Percentiles rank a stretch among this genome's conserved stretches.
phyloP scores from a whole-genome alignment of 768 basidiomycete species.

The Strobilomyces dryophilus region DNA sequence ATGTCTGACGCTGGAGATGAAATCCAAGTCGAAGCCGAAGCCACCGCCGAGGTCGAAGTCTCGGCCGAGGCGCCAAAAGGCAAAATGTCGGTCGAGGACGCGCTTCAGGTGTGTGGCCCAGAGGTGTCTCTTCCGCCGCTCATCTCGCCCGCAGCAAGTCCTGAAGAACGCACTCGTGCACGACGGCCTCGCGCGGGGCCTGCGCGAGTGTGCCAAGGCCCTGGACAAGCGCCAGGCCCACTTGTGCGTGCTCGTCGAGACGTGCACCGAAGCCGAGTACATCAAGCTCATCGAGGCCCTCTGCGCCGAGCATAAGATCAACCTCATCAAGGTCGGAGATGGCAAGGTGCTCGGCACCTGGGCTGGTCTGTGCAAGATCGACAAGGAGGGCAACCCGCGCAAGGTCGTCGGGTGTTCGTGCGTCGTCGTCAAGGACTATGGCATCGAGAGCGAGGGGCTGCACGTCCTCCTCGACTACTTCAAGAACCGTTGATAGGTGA shows the following conservation, averaged over 20 bases:
- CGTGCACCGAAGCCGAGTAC: conserved; percentile 98
- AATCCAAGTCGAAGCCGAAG: conserved; percentile 35
- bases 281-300: conserved; percentile 99
- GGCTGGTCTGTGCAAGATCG: conserved; percentile 99
- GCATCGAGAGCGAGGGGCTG: conserved; percentile 90
- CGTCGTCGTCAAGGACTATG: conserved; percentile 98
- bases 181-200: conserved; percentile 96
- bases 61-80: conserved; percentile 89
- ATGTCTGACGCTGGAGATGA: conserved; percentile 98
- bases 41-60: conserved; percentile 71
- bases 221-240: conserved; percentile 99
- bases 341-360: conserved; percentile 97
- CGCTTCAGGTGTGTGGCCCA: conserved; percentile 68
- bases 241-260: conserved; percentile 98
- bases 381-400: conserved; percentile 96
- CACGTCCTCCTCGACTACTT: conserved; percentile 95
- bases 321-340: conserved; percentile 98
- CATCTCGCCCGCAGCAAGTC: conserved; percentile 68
- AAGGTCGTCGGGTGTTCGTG: conserved; percentile 92
- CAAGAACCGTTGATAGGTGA: conserved; percentile 74
- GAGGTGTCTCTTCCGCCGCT: neutral
- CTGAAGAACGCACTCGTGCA: conserved; percentile 98
- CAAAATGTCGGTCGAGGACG: conserved; percentile 93
- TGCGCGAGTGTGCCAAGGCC: conserved; percentile 96
- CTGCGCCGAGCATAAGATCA: conserved; percentile 99